A percentile compares a stretch with the other conserved stretches of the same genome.
phyloP scores from a whole-genome alignment of 805 yeast genomes.

The Cyberlindnera amylophila region DNA sequence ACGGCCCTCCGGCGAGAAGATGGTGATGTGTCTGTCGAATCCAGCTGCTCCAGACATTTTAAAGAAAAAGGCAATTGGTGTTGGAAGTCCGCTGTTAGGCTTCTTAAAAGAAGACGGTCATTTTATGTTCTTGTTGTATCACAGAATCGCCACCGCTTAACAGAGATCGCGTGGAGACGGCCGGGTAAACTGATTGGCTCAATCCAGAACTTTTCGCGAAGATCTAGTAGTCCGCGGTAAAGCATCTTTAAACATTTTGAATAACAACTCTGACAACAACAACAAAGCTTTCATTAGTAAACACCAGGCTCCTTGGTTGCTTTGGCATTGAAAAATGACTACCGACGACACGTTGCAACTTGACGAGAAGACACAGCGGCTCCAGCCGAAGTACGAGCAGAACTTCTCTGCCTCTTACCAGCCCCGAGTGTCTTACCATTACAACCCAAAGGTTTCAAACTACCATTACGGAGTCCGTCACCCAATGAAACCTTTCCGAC shows the following conservation, averaged over 20 bases:
- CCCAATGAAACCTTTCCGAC: slow-evolving; percentile 97
- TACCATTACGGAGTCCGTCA: slow-evolving; percentile 91
- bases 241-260: no score
- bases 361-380: slow-evolving; percentile 38
- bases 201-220: slow-evolving; percentile 1
- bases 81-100: background rate
- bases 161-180: background rate
- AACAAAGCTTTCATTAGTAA: no score
- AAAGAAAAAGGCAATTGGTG: background rate
- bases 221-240: no score
- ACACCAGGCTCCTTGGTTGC: no score
- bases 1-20: slow-evolving; percentile 98
- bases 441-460: slow-evolving; percentile 71
- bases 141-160: slow-evolving; percentile 1
- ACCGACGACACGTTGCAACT: slow-evolving; percentile 21
- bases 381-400: slow-evolving; percentile 45
- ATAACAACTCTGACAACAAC: no score
- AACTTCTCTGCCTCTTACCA: slow-evolving; percentile 35
- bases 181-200: background rate
- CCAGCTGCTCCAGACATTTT: slow-evolving; percentile 68
- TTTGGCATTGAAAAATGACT: no score
- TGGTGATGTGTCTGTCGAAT: slow-evolving; percentile 97
- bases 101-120: background rate
- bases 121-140: background rate
- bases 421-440: slow-evolving; percentile 81